Base-by-base conservation (phyloP, 2,329 filamentous ascomycete genomes). In the Dactylonectria macrodidyma region DNA sequence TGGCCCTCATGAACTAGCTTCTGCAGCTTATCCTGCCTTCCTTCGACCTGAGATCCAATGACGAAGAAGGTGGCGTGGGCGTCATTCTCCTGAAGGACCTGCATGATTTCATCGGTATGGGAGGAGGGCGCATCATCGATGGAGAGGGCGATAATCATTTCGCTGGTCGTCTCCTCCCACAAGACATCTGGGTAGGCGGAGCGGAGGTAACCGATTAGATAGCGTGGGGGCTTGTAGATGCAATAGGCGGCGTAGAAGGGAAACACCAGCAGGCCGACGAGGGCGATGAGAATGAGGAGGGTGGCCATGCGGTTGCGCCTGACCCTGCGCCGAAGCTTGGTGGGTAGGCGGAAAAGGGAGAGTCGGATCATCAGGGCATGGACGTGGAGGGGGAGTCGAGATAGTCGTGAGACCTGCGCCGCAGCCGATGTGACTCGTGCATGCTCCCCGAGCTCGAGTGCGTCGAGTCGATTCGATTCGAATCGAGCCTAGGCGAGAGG, bases 61-160 rank as follows among this genome's bases (percentile, higher is more conserved):
- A 97, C 87, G 80, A 97, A 98, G 79, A 97, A 96, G 0, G 95
- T 97, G 0, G 95, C 95, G 22, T 86, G 89, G 14, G 92, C 93
- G 64, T 87, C 85, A 76, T 94, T 86, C 26, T 84, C 84, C 60
- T 85, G 83, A n/a, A 97, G 85, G 0, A 93, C 82, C 50, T 89
- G 82, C 62, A 95, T 82, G 66, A 97, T 95, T 63, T 91, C 88
- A 51, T 81, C 77, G 2, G 95, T 97, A 79, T 93, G 86, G 50
- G 87, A 81, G 2, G 92, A 95, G 0, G 95, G 95, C 33, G 91
- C 92, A 81, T 97, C 95, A 83, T 97, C 95, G 75, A 97, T 92
- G 1, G 94, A 97, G 46, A 98, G 85, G 0, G 93, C 95, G 19
- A 97, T 86, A 30, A 95, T 81, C 76, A 91, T 93, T 55, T 88